These are phyloP conservation scores for Elsinoe perseae DNA, from an alignment of 2,329 filamentous ascomycete genomes.

Conservation along the genomic window DNA sequence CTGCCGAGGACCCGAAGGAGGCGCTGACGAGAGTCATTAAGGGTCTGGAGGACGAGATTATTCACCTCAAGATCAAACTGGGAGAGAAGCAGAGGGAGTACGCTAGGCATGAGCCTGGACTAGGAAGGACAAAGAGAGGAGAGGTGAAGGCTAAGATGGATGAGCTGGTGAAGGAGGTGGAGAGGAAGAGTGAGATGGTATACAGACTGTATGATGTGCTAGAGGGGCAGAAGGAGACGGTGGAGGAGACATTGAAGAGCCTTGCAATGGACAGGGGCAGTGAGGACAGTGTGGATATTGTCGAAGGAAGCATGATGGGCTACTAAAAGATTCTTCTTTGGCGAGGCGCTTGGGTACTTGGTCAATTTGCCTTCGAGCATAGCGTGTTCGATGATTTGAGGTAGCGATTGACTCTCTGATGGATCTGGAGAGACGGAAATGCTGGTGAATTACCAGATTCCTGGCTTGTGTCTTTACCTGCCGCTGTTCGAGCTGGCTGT, in stretches of 20 bases:
- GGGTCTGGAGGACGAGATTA: slow-evolving; percentile 68
- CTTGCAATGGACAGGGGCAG: slow-evolving; percentile 28
- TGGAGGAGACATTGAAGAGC: slow-evolving; percentile 38
- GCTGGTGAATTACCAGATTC: not conserved
- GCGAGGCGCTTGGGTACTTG: slow-evolving; percentile 3
- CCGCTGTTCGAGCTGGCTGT: slow-evolving; percentile 5
- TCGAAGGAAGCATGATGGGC: slow-evolving; percentile 24
- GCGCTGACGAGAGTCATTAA: slow-evolving; percentile 81
- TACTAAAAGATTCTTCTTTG: slow-evolving; percentile 6
- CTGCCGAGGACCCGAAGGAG: slow-evolving; percentile 57
- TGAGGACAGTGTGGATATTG: slow-evolving; percentile 18
- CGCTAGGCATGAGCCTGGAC: slow-evolving; percentile 57
- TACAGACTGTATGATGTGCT: slow-evolving; percentile 78
- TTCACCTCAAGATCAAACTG: slow-evolving; percentile 66
- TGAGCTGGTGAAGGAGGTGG: slow-evolving; percentile 54
- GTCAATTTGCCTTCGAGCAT: not conserved
- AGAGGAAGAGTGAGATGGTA: slow-evolving; percentile 69
- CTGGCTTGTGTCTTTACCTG: slow-evolving; percentile 12
- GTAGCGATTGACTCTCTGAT: not conserved
- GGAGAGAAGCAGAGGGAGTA: slow-evolving; percentile 54
- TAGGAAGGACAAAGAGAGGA: slow-evolving; percentile 58
- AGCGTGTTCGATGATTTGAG: not conserved
- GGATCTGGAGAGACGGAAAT: not conserved
- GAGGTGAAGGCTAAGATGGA: slow-evolving; percentile 55
- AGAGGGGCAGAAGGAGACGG: slow-evolving; percentile 63